Evolutionary conservation across 2,329 filamentous ascomycete genomes (phyloP), one percentile per base, ranked within the genome.

Genomic region (Cordyceps pruinosa): DNA sequence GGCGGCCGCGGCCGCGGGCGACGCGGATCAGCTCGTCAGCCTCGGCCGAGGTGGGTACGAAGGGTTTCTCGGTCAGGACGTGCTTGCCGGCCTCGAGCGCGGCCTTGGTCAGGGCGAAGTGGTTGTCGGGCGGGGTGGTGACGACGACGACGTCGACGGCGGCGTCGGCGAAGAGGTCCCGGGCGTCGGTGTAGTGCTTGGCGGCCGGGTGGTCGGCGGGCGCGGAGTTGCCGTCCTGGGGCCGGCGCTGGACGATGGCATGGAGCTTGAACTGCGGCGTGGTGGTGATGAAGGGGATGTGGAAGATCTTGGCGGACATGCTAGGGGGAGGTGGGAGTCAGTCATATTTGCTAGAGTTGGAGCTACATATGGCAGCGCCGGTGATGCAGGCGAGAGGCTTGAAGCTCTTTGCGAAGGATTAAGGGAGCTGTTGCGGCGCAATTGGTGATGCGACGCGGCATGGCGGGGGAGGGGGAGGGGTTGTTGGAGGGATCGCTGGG

Each of bases 11-110:
- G 58, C 78, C 69, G 61, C 76, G 70, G 10, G 85, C 81, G 50
- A 86, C 72, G 10, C 71, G 69, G 45, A 81, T 78, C 7, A 93
- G 80, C 62, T 82, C 72, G 34, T 82, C 77, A 12, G 88, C 88
- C 71, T 92, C 85, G 58, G 81, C 76, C 1, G 81, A 76, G 1
- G 85, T 88, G 21, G 88, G 86, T 13, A 89, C 87, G 68, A 93
- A 93, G 2, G 89, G 89, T 75, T 93, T 93, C 75, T 93, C 89
- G 49, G 88, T 86, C 53, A 93, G 76, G 26, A 92, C 86, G 69
- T 93, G 86, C 75, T 92, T 92, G 64, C 86, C 85, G 10, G 80
- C 76, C 66, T 86, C 77, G 48, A 93, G 76, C 0, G 86, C 85
- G 52, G 80, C 70, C 69, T 84, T 84, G 35, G 83, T 76, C 63